Evolutionary conservation across 2,329 filamentous ascomycete species (phyloP).

Genomic region (Bipolaris zeicola): DNA sequence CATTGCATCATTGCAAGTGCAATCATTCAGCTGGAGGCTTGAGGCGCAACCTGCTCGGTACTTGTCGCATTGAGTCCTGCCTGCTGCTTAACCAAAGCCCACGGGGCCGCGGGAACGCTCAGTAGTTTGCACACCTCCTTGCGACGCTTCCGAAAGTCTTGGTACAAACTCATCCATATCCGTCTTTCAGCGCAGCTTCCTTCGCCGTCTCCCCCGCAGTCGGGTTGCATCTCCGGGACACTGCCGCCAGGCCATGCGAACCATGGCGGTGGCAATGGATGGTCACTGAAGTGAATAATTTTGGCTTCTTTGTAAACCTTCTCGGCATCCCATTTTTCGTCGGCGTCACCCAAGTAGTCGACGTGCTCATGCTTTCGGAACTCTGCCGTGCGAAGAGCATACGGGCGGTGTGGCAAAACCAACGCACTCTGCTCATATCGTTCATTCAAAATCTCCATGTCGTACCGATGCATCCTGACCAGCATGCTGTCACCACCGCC

Average conservation of each 20-base stretch:
- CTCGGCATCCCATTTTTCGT: conserved; percentile 65
- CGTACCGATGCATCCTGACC: conserved; percentile 55
- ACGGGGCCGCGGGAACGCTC: conserved; percentile 48
- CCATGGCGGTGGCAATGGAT: conserved; percentile 72
- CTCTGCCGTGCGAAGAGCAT: conserved; percentile 66
- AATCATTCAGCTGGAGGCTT: conserved; percentile 4
- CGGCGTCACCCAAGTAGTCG: conserved; percentile 58
- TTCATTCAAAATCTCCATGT: conserved; percentile 71
- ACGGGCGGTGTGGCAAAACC: conserved; percentile 68
- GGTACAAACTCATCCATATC: conserved; percentile 54
- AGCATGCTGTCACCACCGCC: conserved; percentile 35
- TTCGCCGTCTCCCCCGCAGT: conserved; percentile 46
- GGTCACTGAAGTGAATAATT: conserved; percentile 73
- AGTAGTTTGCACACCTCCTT: conserved; percentile 49
- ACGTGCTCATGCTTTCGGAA: conserved; percentile 62
- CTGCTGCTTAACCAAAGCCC: conserved; percentile 37
- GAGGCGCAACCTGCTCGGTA: conserved; percentile 30
- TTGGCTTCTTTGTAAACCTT: conserved; percentile 64
- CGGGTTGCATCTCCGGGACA: conserved; percentile 53
- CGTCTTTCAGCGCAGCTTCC: conserved; percentile 47
- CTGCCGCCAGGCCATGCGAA: conserved; percentile 53
- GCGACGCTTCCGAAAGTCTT: conserved; percentile 51
- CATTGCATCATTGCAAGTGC: not conserved
- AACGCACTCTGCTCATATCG: conserved; percentile 64
- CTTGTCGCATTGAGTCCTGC: conserved; percentile 28